Evolutionary conservation across 345 rosid genomes (phyloP).

Genomic region (Brassica napus): Da-Ae NC_063438.1:21545001-21545500

Average conservation of each 20-base stretch:
- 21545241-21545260: not conserved
- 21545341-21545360: constrained; percentile 25
- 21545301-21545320: not conserved
- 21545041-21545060: not conserved
- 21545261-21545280: constrained; percentile 15
- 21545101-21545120: not conserved
- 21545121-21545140: not conserved
- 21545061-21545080: not conserved
- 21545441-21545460: constrained; percentile 28
- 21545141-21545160: not conserved
- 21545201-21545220: not conserved
- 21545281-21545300: not conserved
- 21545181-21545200: not conserved
- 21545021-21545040: constrained; percentile 15
- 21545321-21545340: not conserved
- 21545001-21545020: constrained; percentile 32
- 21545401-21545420: constrained; percentile 37
- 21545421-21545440: constrained; percentile 31
- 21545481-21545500: constrained; percentile 13
- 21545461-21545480: constrained; percentile 40
- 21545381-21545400: constrained; percentile 32
- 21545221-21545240: constrained; percentile 7
- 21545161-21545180: not conserved
- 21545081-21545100: not conserved
- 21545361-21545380: constrained; percentile 29